A percentile compares a stretch with the other conserved stretches of the same genome.
Conservation (phyloP, 139 green algal species). For the Trebouxia sp. region DNA sequence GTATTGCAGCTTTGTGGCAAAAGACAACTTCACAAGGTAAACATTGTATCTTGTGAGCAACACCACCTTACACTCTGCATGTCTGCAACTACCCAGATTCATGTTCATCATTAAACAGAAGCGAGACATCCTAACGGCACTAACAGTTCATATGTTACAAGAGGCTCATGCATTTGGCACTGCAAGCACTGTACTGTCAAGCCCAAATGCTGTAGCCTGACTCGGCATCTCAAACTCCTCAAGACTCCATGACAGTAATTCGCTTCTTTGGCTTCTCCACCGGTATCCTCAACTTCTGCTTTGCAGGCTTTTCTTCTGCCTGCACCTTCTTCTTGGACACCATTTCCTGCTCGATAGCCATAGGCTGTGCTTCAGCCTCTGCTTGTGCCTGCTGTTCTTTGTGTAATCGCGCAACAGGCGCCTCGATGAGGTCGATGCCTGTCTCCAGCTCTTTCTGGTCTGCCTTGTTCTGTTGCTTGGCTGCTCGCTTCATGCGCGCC, state of each 20-base stretch:
- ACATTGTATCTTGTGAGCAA: too few species aligned
- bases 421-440: slow-evolving; percentile 87
- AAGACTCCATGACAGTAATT: neutral
- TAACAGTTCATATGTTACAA: too few species aligned
- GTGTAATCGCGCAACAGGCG: slow-evolving; percentile 50
- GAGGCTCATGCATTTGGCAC: too few species aligned
- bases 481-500: slow-evolving; percentile 76
- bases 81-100: too few species aligned
- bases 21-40: too few species aligned
- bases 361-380: slow-evolving; percentile 37
- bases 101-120: too few species aligned
- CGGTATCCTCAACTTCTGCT: slow-evolving; percentile 31
- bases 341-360: slow-evolving; percentile 13
- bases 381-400: slow-evolving; percentile 60
- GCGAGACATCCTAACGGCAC: too few species aligned
- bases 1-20: too few species aligned
- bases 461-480: slow-evolving; percentile 54
- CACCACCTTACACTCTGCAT: too few species aligned
- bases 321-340: slow-evolving; percentile 34
- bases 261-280: slow-evolving; percentile 25
- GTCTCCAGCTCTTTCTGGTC: slow-evolving; percentile 85
- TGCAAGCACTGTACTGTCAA: too few species aligned
- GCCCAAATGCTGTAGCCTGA: too few species aligned
- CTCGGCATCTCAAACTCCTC: too few species aligned
- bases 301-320: slow-evolving; percentile 33